These are phyloP conservation scores for Pezicula carpinea DNA, from an alignment of 2,329 filamentous ascomycete species.

Conservation along the genomic window DNA sequence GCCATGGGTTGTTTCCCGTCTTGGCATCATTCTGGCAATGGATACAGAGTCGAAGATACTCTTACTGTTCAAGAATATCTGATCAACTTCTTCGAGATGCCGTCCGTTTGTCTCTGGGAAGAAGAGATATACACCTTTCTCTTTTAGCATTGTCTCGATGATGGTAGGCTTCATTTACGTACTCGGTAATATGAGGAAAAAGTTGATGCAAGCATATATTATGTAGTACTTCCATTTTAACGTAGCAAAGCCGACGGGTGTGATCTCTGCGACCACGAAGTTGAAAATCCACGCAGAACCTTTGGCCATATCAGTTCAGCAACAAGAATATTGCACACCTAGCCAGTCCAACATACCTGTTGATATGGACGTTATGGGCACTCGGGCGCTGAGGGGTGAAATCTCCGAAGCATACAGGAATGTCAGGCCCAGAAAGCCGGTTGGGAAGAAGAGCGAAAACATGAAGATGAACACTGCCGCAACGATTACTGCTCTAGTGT, in stretches of 20 bases:
- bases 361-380: conserved; percentile 66
- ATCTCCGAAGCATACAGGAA: conserved; percentile 58
- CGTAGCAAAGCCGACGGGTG: conserved; percentile 6
- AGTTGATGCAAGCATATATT: conserved; percentile 5
- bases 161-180: not conserved
- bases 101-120: conserved; percentile 13
- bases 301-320: conserved; percentile 57
- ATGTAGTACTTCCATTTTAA: conserved; percentile 5
- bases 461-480: conserved; percentile 50
- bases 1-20: not conserved
- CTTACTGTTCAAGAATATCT: conserved; percentile 10
- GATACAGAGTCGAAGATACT: conserved; percentile 13
- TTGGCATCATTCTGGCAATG: conserved; percentile 10
- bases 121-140: conserved; percentile 10
- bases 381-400: conserved; percentile 50
- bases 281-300: conserved; percentile 3
- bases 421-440: conserved; percentile 51
- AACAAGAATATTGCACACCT: conserved; percentile 92
- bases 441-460: conserved; percentile 54
- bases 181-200: conserved; percentile 2
- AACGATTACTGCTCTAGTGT: conserved; percentile 32
- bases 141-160: not conserved
- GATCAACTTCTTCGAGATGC: conserved; percentile 13
- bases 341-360: conserved; percentile 87
- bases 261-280: conserved; percentile 8